phyloP scores from a whole-genome alignment of 2,329 filamentous ascomycete species.

The Fusarium coicis region DNA sequence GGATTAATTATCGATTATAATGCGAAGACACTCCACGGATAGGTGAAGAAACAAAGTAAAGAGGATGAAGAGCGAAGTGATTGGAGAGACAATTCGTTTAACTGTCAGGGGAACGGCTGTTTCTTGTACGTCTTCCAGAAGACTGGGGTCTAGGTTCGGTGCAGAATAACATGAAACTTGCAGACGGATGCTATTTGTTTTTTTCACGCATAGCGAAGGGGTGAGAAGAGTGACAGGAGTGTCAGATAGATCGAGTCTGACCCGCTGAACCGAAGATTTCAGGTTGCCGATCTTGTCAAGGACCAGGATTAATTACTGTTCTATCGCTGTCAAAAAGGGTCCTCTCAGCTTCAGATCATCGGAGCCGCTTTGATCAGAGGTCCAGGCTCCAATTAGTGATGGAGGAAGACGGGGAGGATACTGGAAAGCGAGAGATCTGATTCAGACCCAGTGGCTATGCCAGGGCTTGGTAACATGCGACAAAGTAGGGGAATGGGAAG shows the following conservation, averaged over 20 bases:
- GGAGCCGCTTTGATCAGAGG: slow-evolving; percentile 24
- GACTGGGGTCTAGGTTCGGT: slow-evolving; percentile 23
- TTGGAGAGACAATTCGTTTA: slow-evolving; percentile 30
- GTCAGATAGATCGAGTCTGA: slow-evolving; percentile 36
- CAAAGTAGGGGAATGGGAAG: slow-evolving; percentile 36
- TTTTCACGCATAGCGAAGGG: slow-evolving; percentile 24
- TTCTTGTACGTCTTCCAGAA: slow-evolving; percentile 35
- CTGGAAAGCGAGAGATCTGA: slow-evolving; percentile 22
- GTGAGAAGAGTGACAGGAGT: slow-evolving; percentile 23
- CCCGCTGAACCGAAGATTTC: slow-evolving; percentile 38
- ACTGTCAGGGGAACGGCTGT: slow-evolving; percentile 30
- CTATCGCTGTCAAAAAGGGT: slow-evolving; percentile 15
- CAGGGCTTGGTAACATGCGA: slow-evolving; percentile 30
- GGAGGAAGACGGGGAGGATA: slow-evolving; percentile 9
- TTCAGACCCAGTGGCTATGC: slow-evolving; percentile 27
- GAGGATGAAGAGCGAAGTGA: slow-evolving; percentile 15
- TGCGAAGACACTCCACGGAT: slow-evolving; percentile 14
- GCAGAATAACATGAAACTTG: slow-evolving; percentile 29
- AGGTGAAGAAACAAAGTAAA: slow-evolving; percentile 7
- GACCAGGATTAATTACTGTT: slow-evolving; percentile 25
- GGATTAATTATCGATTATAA: slow-evolving; percentile 41
- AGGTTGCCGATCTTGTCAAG: slow-evolving; percentile 36
- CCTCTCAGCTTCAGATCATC: slow-evolving; percentile 31
- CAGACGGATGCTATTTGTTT: slow-evolving; percentile 30
- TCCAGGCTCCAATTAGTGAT: slow-evolving; percentile 24